Conservation (phyloP, 257 asterid species). For the Dorcoceras hygrometricum region DNA sequence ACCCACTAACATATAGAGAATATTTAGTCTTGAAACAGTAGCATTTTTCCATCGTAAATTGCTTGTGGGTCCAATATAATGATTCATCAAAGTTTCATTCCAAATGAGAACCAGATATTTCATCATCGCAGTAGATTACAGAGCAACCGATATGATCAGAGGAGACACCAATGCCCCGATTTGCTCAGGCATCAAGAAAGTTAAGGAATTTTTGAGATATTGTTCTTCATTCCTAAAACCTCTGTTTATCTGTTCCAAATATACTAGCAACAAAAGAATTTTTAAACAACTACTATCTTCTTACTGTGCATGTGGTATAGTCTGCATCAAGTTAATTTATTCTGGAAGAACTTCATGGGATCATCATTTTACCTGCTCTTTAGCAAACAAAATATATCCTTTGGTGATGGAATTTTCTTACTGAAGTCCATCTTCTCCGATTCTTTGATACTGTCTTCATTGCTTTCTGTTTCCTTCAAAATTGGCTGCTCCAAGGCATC, state of each 20-base stretch:
- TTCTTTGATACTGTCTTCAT: constrained; percentile 20
- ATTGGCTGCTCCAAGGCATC: constrained; percentile 34
- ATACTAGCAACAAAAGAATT: background rate
- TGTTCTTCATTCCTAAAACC: background rate
- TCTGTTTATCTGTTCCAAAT: background rate
- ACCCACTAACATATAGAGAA: too few species aligned
- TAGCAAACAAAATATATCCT: constrained; percentile 38
- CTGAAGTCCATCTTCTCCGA: constrained; percentile 22
- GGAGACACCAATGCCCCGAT: background rate
- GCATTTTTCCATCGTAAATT: too few species aligned
- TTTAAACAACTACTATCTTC: background rate
- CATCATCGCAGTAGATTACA: background rate
- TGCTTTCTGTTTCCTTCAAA: constrained; percentile 27
- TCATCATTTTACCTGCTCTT: constrained; percentile 41
- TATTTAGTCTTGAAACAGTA: too few species aligned
- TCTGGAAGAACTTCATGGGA: background rate
- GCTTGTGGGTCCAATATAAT: too few species aligned
- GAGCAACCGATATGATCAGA: background rate
- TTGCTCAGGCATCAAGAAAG: background rate
- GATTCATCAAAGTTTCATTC: too few species aligned
- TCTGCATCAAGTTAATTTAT: constrained; percentile 7
- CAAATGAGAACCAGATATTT: too few species aligned
- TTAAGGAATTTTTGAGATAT: background rate
- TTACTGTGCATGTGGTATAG: background rate
- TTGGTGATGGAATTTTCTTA: constrained; percentile 36